Conservation (phyloP, 352 stramenopile species). For the Albugo candida region DNA sequence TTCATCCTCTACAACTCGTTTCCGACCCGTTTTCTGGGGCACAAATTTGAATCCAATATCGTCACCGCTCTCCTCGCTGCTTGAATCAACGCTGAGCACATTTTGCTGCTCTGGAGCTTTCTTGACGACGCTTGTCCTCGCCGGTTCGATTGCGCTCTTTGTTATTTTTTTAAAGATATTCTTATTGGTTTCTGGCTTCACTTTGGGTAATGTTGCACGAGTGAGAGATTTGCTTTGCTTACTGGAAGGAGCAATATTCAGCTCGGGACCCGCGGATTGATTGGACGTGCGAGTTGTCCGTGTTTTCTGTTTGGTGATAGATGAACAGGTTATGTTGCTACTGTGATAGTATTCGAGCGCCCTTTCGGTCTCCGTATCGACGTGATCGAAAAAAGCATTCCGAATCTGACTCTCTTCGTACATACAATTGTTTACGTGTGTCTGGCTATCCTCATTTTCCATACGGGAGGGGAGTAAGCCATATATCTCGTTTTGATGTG, state of each 20-base stretch:
- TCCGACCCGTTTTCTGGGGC: slow-evolving; percentile 18
- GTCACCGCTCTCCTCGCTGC: slow-evolving; percentile 38
- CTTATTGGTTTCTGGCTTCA: not conserved
- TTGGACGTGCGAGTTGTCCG: too few relatives aligned
- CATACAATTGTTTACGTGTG: too few relatives aligned
- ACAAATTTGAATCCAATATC: slow-evolving; percentile 48
- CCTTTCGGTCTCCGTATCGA: too few relatives aligned
- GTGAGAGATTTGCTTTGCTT: slow-evolving; percentile 8
- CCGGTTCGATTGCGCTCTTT: slow-evolving; percentile 6
- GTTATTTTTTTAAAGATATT: slow-evolving; percentile 1
- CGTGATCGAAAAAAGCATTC: too few relatives aligned
- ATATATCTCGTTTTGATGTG: too few relatives aligned
- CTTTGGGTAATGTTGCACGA: slow-evolving; percentile 1
- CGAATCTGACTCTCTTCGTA: too few relatives aligned
- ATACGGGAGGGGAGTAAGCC: too few relatives aligned
- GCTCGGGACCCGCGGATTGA: slow-evolving; percentile 15
- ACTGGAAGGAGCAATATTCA: slow-evolving; percentile 8
- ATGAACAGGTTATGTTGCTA: too few relatives aligned
- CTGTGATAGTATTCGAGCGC: too few relatives aligned
- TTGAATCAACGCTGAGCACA: slow-evolving; percentile 37
- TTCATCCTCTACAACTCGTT: slow-evolving; percentile 48
- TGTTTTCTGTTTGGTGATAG: too few relatives aligned
- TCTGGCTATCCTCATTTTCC: too few relatives aligned
- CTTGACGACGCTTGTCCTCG: slow-evolving; percentile 16
- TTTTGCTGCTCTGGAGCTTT: slow-evolving; percentile 33